Conservation (phyloP, 2,329 filamentous ascomycete species). For the Fusarium setosum region DNA sequence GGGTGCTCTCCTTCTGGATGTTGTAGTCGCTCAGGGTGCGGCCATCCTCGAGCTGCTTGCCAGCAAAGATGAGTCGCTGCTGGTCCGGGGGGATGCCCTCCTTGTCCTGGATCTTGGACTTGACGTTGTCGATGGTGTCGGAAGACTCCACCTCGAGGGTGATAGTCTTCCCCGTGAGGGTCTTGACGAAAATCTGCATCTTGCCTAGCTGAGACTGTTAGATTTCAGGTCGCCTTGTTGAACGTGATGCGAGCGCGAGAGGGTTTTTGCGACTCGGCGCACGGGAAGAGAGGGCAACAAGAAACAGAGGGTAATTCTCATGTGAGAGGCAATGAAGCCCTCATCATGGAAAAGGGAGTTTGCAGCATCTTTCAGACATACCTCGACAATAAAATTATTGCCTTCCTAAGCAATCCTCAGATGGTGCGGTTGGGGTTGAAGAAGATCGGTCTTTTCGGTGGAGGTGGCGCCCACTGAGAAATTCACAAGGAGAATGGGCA, state of each 20-base stretch:
- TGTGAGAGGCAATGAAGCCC: constrained; percentile 45
- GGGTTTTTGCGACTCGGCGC: constrained; percentile 13
- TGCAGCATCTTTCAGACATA: constrained; percentile 67
- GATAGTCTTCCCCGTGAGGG: constrained; percentile 99
- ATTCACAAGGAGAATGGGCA: constrained; percentile 28
- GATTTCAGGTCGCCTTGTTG: constrained; percentile 42
- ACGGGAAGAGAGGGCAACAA: not conserved
- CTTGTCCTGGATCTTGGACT: constrained; percentile 99
- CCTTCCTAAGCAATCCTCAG: constrained; percentile 73
- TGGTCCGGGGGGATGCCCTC: constrained; percentile 99
- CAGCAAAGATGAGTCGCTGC: constrained; percentile 99
- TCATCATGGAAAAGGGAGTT: constrained; percentile 42
- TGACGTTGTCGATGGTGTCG: constrained; percentile 99
- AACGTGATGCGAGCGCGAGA: constrained; percentile 11
- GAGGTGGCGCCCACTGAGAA: constrained; percentile 47
- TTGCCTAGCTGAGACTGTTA: constrained; percentile 66
- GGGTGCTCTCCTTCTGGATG: constrained; percentile 99
- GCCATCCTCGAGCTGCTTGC: constrained; percentile 99
- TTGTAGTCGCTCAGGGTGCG: constrained; percentile 99
- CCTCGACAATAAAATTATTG: constrained; percentile 71
- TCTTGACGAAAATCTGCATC: constrained; percentile 84
- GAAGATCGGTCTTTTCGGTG: constrained; percentile 39
- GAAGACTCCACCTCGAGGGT: constrained; percentile 99
- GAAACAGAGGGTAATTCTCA: constrained; percentile 44
- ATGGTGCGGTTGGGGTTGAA: constrained; percentile 57